Percentiles rank a stretch among this genome's conserved stretches.
phyloP scores from a whole-genome alignment of 352 stramenopile genomes.

The Phytophthora foliorum region DNA sequence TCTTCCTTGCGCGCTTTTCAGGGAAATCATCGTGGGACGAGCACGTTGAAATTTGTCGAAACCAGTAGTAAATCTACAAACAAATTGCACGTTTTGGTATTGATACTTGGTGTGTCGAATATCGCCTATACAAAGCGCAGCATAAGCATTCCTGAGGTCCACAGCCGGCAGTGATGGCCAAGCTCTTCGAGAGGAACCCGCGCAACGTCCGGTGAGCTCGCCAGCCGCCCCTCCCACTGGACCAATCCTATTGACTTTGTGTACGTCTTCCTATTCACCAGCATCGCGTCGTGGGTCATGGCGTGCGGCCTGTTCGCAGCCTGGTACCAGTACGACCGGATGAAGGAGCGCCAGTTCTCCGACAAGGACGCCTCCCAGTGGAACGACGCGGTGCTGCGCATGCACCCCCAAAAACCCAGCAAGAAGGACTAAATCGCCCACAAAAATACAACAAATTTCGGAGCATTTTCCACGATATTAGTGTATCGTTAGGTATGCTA shows the following conservation, averaged over 20 bases:
- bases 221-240: background rate
- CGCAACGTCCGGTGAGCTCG: slow-evolving; percentile 49
- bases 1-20: no score
- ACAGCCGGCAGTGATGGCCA: slow-evolving; percentile 25
- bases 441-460: background rate
- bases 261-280: slow-evolving; percentile 14
- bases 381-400: slow-evolving; percentile 68
- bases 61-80: background rate
- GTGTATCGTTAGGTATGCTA: background rate
- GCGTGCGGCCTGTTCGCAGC: slow-evolving; percentile 45
- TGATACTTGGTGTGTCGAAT: no score
- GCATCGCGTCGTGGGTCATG: slow-evolving; percentile 65
- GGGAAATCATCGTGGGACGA: background rate
- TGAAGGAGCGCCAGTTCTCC: slow-evolving; percentile 69
- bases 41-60: background rate
- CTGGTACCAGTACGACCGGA: slow-evolving; percentile 70
- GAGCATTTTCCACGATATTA: slow-evolving; percentile 2
- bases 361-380: slow-evolving; percentile 50
- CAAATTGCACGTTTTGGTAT: no score
- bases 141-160: background rate
- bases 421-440: slow-evolving; percentile 27
- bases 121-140: no score
- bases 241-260: background rate
- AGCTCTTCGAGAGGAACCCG: slow-evolving; percentile 55
- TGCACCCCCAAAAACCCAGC: slow-evolving; percentile 42